These are phyloP conservation scores for Cutaneotrichosporon arboriforme DNA, from an alignment of 1,284 basidiomycete species.

Conservation along the genomic window DNA sequence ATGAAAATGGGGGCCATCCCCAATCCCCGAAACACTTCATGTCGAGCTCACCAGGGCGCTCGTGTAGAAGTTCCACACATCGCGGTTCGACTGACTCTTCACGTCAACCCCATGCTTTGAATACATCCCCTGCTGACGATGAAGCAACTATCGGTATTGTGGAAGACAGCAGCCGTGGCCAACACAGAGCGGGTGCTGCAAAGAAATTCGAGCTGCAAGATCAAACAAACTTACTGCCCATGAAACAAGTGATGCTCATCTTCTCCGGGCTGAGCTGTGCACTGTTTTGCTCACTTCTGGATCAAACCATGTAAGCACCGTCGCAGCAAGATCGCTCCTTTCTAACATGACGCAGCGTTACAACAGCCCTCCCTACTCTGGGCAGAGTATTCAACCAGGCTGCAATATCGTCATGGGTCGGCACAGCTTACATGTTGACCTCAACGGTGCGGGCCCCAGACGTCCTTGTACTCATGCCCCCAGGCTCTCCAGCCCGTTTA, in stretches of 20 bases:
- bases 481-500: conserved; percentile 55
- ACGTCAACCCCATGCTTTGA: background rate
- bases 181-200: background rate
- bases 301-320: conserved; percentile 28
- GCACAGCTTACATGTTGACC: conserved; percentile 30
- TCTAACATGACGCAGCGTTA: conserved; percentile 52
- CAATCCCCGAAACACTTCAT: too few species aligned
- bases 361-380: conserved; percentile 63
- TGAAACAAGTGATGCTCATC: conserved; percentile 58
- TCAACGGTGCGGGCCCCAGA: conserved; percentile 10
- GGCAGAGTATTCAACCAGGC: conserved; percentile 61
- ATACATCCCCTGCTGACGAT: background rate
- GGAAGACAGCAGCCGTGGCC: background rate
- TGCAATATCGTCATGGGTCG: conserved; percentile 61
- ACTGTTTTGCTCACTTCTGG: conserved; percentile 54
- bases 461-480: background rate
- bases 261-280: conserved; percentile 55
- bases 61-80: background rate
- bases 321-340: conserved; percentile 52
- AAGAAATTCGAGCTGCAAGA: conserved; percentile 53
- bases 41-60: too few species aligned
- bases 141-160: conserved; percentile 1
- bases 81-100: background rate
- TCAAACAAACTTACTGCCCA: conserved; percentile 67
- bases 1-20: too few species aligned